phyloP scores from a whole-genome alignment of 371 early-diverging fungal species.

The Rhizopus arrhizus region DNA sequence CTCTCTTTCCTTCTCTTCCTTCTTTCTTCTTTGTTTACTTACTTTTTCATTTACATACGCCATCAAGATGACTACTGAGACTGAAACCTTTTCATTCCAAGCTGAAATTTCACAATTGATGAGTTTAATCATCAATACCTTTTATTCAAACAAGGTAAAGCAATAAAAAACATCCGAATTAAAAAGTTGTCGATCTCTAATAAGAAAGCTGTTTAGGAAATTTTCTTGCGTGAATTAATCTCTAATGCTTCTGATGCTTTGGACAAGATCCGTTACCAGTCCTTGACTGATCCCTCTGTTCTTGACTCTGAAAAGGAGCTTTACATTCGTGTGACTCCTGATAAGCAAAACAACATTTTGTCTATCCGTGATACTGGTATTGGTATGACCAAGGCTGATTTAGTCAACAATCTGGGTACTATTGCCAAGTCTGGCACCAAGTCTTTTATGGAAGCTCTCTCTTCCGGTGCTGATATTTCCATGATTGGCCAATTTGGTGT shows the following conservation, averaged over 20 bases:
- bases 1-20: slow-evolving; percentile 3
- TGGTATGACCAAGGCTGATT: slow-evolving; percentile 88
- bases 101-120: slow-evolving; percentile 93
- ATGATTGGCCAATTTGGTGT: slow-evolving; percentile 96
- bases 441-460: slow-evolving; percentile 54
- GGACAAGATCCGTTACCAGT: slow-evolving; percentile 78
- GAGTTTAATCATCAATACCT: slow-evolving; percentile 79
- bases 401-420: slow-evolving; percentile 83
- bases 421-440: slow-evolving; percentile 81
- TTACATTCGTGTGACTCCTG: slow-evolving; percentile 65
- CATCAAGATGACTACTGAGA: slow-evolving; percentile 41
- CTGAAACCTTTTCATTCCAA: slow-evolving; percentile 87
- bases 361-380: slow-evolving; percentile 85
- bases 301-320: slow-evolving; percentile 60
- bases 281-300: slow-evolving; percentile 59
- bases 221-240: slow-evolving; percentile 86
- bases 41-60: slow-evolving; percentile 3
- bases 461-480: slow-evolving; percentile 58
- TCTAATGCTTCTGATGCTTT: slow-evolving; percentile 87
- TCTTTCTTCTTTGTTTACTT: not conserved
- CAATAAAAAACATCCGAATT: not conserved
- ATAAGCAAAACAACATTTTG: slow-evolving; percentile 62
- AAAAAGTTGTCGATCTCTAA: not conserved
- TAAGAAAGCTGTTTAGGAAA: slow-evolving; percentile 49
- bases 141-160: slow-evolving; percentile 56